These are phyloP conservation scores for Pythium monospermum DNA, from an alignment of 352 stramenopile species.

Conservation along the genomic window DNA sequence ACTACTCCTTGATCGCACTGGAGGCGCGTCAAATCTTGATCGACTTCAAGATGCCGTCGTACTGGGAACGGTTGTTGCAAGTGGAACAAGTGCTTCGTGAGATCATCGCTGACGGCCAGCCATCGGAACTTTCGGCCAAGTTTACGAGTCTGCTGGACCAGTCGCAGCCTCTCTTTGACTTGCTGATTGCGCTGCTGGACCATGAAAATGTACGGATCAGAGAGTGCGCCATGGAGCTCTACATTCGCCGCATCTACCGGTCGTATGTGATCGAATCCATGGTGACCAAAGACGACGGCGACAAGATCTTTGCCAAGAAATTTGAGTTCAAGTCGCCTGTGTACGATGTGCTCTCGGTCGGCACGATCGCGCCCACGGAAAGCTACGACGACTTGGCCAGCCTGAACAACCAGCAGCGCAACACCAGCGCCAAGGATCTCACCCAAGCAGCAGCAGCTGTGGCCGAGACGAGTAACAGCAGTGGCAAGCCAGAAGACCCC, in stretches of 20 bases:
- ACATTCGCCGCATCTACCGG: slow-evolving; percentile 82
- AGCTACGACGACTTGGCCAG: slow-evolving; percentile 80
- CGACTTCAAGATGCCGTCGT: slow-evolving; percentile 95
- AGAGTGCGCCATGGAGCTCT: slow-evolving; percentile 73
- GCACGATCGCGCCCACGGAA: slow-evolving; percentile 59
- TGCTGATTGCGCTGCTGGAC: slow-evolving; percentile 77
- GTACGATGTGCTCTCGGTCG: slow-evolving; percentile 72
- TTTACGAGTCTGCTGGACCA: slow-evolving; percentile 69
- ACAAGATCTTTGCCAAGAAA: slow-evolving; percentile 74
- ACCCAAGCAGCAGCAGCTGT: slow-evolving; percentile 23
- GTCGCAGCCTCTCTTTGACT: slow-evolving; percentile 80
- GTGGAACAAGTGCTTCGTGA: slow-evolving; percentile 69
- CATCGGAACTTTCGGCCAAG: slow-evolving; percentile 46
- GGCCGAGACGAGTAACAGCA: not conserved
- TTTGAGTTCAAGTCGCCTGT: slow-evolving; percentile 84
- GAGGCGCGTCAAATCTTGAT: slow-evolving; percentile 95
- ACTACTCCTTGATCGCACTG: slow-evolving; percentile 93
- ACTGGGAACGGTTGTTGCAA: slow-evolving; percentile 86
- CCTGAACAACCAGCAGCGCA: slow-evolving; percentile 48
- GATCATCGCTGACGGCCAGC: slow-evolving; percentile 50
- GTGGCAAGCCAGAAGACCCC: slow-evolving; percentile 21
- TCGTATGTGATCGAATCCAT: slow-evolving; percentile 85
- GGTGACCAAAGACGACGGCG: slow-evolving; percentile 46
- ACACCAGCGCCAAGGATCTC: slow-evolving; percentile 42
- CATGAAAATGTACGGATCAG: slow-evolving; percentile 62